Evolutionary conservation across 1,139 yeast genomes (phyloP), one percentile per base, ranked within the genome.

Genomic region (Yamadazyma triangularis): DNA sequence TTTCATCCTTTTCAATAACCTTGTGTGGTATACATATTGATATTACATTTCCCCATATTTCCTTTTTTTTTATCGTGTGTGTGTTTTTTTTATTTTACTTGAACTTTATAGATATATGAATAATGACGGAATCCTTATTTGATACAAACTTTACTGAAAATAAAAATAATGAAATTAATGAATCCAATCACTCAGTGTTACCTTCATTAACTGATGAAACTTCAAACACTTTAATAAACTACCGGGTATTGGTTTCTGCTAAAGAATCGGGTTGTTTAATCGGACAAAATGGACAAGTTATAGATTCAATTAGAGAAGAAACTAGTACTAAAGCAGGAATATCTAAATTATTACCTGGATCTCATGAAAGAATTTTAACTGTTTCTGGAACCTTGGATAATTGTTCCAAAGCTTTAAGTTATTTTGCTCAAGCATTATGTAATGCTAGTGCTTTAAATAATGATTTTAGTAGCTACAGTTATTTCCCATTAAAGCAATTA

Each of bases 201-300:
- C 35, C 31, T 18, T 60, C 23, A 38, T 58, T 34, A 31, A 51
- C 51, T 25, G 60, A 57, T 32, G 49, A 45, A 28, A 53, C 56
- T 38, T 51, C 57, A 8, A 48, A 60, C 10, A 64, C 69, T 5
- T 62, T 74, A 34, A 70, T 75, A 38, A 76, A 76, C 35, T 72
- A 66, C 51, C 70, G 96, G 44, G 75, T 88, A 2, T 66, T 88
- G 26, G 86, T 88, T 14, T 77, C 93, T 9, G 77, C 93, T 34
- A 84, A 83, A 52, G 96, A 88, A 57, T 89, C 95, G 10, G 96
- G 96, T 13, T 84, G 89, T 40, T 77, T 88, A 40, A 88, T 88
- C 48, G 96, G 96, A 28, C 85, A 84, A 48, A 82, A 78, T 44
- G 96, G 96, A 26, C 70, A 73, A 36, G 85, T 83, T 32, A 88